These are phyloP conservation scores for Epichloe scottii DNA, from an alignment of 2,329 filamentous ascomycete genomes.

Conservation along the genomic window DNA sequence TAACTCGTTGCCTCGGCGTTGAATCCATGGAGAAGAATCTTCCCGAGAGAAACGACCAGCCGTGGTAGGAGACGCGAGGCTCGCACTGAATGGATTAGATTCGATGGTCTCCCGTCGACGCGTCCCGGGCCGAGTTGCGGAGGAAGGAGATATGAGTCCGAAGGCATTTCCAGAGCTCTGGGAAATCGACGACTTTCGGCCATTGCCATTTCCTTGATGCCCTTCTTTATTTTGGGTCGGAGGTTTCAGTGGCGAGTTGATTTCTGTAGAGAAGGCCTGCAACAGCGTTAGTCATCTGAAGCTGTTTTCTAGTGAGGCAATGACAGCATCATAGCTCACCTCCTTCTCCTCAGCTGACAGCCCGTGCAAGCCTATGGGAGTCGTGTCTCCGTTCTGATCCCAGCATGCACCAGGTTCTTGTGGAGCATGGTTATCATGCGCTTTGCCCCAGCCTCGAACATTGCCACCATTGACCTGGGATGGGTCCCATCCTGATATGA, in stretches of 20 bases:
- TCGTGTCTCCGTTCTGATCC: constrained; percentile 58
- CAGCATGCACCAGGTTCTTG: constrained; percentile 88
- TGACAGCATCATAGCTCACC: constrained; percentile 23
- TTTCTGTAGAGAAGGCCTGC: constrained; percentile 69
- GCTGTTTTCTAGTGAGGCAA: constrained; percentile 6
- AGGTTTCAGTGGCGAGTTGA: constrained; percentile 88
- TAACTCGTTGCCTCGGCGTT: constrained; percentile 39
- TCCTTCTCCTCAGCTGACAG: constrained; percentile 53
- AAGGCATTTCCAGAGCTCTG: constrained; percentile 53
- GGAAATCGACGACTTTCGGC: constrained; percentile 75
- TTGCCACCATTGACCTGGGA: constrained; percentile 52
- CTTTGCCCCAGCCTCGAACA: constrained; percentile 63
- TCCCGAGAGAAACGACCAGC: constrained; percentile 49
- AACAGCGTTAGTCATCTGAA: background rate
- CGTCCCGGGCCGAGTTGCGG: constrained; percentile 56
- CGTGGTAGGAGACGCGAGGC: constrained; percentile 48
- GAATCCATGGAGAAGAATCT: constrained; percentile 46
- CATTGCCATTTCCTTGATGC: constrained; percentile 45
- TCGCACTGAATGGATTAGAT: constrained; percentile 46
- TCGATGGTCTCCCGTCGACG: constrained; percentile 74
- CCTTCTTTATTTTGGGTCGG: constrained; percentile 61
- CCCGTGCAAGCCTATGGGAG: constrained; percentile 60
- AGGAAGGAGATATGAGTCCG: constrained; percentile 61
- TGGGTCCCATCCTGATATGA: constrained; percentile 69
- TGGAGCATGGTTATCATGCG: constrained; percentile 57